These are phyloP conservation scores for Martiniozyma asiatica DNA, from an alignment of 1,139 yeast genomes.

Conservation along the genomic window DNA sequence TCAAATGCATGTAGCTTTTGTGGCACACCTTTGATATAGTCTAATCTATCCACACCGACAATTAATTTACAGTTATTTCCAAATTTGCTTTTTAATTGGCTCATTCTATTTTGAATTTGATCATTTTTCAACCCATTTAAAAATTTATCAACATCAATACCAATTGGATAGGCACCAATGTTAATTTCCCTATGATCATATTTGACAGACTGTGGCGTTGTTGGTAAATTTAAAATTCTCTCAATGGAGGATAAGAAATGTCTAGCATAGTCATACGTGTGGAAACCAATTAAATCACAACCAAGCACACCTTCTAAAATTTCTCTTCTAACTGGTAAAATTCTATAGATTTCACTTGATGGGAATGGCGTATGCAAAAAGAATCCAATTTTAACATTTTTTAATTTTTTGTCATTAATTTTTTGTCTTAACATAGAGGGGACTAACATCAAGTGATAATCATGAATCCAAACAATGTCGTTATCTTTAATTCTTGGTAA, in stretches of 20 bases:
- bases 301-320: conserved; percentile 83
- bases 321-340: conserved; percentile 89
- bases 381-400: conserved; percentile 73
- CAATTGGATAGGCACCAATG: conserved; percentile 96
- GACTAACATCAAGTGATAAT: conserved; percentile 88
- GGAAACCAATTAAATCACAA: conserved; percentile 94
- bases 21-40: conserved; percentile 95
- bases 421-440: conserved; percentile 80
- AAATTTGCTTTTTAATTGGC: conserved; percentile 48
- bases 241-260: conserved; percentile 92
- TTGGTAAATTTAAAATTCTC: conserved; percentile 67
- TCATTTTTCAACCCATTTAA: conserved; percentile 61
- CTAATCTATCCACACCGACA: conserved; percentile 92
- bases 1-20: conserved; percentile 94
- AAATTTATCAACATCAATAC: conserved; percentile 90
- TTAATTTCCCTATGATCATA: conserved; percentile 66
- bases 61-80: conserved; percentile 67
- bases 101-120: conserved; percentile 53
- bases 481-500: conserved; percentile 64
- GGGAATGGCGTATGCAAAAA: conserved; percentile 98
- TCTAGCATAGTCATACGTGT: conserved; percentile 98
- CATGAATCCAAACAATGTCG: conserved; percentile 84
- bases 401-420: conserved; percentile 30
- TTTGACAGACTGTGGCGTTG: conserved; percentile 85
- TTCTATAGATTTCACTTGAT: conserved; percentile 88